These are phyloP conservation scores for Pseudogymnoascus sp. DNA, from an alignment of 2,329 filamentous ascomycete species.

Conservation along the genomic window DNA sequence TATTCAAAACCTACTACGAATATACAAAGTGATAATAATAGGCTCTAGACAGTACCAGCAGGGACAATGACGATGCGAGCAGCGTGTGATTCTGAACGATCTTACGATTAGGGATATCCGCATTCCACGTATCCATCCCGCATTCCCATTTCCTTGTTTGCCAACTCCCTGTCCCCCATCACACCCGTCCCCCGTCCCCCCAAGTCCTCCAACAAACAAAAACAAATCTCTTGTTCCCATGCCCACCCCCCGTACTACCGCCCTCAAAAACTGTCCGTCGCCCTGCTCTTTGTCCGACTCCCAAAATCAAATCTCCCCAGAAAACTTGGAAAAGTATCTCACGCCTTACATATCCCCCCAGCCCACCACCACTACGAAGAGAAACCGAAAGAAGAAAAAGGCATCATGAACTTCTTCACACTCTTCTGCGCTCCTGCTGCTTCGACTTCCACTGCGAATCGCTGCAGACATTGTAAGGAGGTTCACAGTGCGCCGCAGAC, in stretches of 20 bases:
- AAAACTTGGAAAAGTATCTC: background rate
- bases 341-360: background rate
- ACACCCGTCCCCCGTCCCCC: background rate
- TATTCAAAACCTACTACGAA: background rate
- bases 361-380: background rate
- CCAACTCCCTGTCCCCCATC: background rate
- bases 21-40: background rate
- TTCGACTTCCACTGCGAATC: background rate
- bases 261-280: background rate
- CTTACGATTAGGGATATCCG: conserved; percentile 1
- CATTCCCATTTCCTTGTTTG: background rate
- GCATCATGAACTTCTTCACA: background rate
- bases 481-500: background rate
- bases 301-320: background rate
- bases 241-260: background rate
- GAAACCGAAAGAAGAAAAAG: too few species aligned
- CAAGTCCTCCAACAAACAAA: background rate
- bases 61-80: background rate
- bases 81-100: background rate
- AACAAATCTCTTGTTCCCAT: background rate
- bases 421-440: background rate
- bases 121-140: conserved; percentile 5
- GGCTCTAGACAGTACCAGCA: background rate
- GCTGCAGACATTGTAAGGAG: background rate
- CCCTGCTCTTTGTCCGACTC: background rate